Percentiles rank a stretch among this genome's conserved stretches.
These are phyloP conservation scores for Phytopythium boreale DNA, from an alignment of 352 stramenopile species.

Conservation along the genomic window DNA sequence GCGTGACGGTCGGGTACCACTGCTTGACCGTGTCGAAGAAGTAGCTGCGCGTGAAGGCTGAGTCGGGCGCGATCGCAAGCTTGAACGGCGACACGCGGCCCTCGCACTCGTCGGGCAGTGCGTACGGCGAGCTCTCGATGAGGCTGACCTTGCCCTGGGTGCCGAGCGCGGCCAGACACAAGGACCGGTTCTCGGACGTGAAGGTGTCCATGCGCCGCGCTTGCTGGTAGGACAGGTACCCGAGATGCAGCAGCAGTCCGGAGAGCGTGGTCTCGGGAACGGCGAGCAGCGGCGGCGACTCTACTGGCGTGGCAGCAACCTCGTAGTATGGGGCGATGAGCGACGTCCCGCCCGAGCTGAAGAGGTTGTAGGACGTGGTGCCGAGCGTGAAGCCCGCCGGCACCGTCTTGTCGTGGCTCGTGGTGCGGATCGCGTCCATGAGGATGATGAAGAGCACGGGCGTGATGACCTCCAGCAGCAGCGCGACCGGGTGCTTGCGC, in stretches of 20 bases:
- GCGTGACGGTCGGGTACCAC: slow-evolving; percentile 49
- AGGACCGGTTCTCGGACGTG: slow-evolving; percentile 20
- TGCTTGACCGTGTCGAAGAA: slow-evolving; percentile 48
- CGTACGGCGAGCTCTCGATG: slow-evolving; percentile 20
- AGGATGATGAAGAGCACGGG: slow-evolving; percentile 59
- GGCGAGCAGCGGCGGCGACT: slow-evolving; percentile 21
- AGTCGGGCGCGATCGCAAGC: slow-evolving; percentile 52
- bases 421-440: slow-evolving; percentile 50
- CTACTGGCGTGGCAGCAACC: not conserved
- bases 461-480: slow-evolving; percentile 57
- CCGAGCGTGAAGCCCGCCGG: slow-evolving; percentile 31
- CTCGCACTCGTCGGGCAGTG: slow-evolving; percentile 27
- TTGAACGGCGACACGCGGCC: slow-evolving; percentile 39
- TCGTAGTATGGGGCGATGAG: slow-evolving; percentile 24
- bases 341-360: slow-evolving; percentile 26
- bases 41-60: slow-evolving; percentile 55
- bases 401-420: slow-evolving; percentile 29
- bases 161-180: slow-evolving; percentile 9
- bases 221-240: slow-evolving; percentile 31
- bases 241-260: slow-evolving; percentile 49
- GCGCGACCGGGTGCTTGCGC: slow-evolving; percentile 44
- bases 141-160: slow-evolving; percentile 15
- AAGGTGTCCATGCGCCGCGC: slow-evolving; percentile 36
- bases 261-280: slow-evolving; percentile 61
- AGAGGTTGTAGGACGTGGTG: slow-evolving; percentile 39